Conservation (phyloP, 225 moss, liverwort and hornwort species). For the Physcomitrellopsis africana region DNA sequence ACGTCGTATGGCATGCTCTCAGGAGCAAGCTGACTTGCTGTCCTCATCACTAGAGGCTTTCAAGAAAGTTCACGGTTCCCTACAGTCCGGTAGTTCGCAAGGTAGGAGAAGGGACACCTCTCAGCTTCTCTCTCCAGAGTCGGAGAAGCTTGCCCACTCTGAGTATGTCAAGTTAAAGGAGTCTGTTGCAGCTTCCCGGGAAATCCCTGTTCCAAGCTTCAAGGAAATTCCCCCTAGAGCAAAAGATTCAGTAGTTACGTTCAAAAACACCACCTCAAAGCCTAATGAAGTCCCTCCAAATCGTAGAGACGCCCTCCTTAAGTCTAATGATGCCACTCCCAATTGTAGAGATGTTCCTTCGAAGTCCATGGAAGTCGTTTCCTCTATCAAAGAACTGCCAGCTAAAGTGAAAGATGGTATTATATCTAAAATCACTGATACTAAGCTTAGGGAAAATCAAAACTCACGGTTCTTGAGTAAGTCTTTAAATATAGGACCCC, state of each 20-base stretch:
- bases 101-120: conserved; percentile 49
- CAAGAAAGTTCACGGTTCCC: conserved; percentile 44
- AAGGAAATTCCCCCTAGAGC: conserved; percentile 36
- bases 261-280: conserved; percentile 19
- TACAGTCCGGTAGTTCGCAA: conserved; percentile 30
- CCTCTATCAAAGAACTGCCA: conserved; percentile 29
- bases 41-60: conserved; percentile 38
- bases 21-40: conserved; percentile 15
- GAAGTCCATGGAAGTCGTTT: conserved; percentile 37
- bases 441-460: conserved; percentile 29
- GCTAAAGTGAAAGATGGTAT: conserved; percentile 38
- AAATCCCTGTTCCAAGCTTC: conserved; percentile 25
- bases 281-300: conserved; percentile 24
- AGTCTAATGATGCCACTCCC: conserved; percentile 31
- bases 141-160: conserved; percentile 34
- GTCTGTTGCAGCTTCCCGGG: conserved; percentile 7
- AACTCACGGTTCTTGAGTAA: conserved; percentile 29
- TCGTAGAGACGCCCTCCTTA: conserved; percentile 38
- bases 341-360: conserved; percentile 32
- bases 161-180: conserved; percentile 34
- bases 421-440: conserved; percentile 31
- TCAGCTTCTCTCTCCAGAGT: conserved; percentile 36
- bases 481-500: conserved; percentile 42
- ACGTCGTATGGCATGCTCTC: conserved; percentile 17
- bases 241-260: conserved; percentile 36